A percentile compares a stretch with the other conserved stretches of the same genome.
Evolutionary conservation across 2,329 filamentous ascomycete species (phyloP).

Genomic region (Phyllosticta citrichinensis): DNA sequence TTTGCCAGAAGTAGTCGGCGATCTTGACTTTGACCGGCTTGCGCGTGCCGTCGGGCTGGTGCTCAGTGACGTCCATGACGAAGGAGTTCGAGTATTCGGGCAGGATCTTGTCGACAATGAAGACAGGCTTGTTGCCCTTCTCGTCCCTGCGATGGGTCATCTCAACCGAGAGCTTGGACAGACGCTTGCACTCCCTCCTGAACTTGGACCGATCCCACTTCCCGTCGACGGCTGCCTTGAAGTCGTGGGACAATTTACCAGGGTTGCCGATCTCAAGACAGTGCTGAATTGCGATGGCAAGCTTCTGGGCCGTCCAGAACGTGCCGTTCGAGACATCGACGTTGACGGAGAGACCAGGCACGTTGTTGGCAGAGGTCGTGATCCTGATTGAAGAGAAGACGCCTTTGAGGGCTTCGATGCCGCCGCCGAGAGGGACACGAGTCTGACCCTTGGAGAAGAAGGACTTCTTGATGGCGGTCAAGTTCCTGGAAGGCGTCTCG

Average conservation of each 20-base stretch:
- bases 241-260: constrained; percentile 13
- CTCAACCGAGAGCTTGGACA: constrained; percentile 32
- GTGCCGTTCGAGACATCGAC: constrained; percentile 85
- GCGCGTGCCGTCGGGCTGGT: constrained; percentile 43
- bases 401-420: constrained; percentile 74
- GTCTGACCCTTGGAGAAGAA: constrained; percentile 58
- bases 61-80: constrained; percentile 51
- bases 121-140: constrained; percentile 27
- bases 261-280: constrained; percentile 19
- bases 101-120: constrained; percentile 42
- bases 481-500: constrained; percentile 58
- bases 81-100: constrained; percentile 33
- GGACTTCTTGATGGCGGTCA: constrained; percentile 66
- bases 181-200: constrained; percentile 30
- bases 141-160: constrained; percentile 29
- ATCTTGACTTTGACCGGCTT: constrained; percentile 41
- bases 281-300: constrained; percentile 25
- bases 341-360: constrained; percentile 65
- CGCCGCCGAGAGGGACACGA: constrained; percentile 47
- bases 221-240: constrained; percentile 17
- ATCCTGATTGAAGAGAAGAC: constrained; percentile 79
- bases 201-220: constrained; percentile 14
- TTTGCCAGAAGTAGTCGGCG: constrained; percentile 43
- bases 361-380: constrained; percentile 43
- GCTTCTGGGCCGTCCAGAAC: constrained; percentile 55